Base-by-base conservation (phyloP, 305 asterid species). In the Petunia hybrid region DNA sequence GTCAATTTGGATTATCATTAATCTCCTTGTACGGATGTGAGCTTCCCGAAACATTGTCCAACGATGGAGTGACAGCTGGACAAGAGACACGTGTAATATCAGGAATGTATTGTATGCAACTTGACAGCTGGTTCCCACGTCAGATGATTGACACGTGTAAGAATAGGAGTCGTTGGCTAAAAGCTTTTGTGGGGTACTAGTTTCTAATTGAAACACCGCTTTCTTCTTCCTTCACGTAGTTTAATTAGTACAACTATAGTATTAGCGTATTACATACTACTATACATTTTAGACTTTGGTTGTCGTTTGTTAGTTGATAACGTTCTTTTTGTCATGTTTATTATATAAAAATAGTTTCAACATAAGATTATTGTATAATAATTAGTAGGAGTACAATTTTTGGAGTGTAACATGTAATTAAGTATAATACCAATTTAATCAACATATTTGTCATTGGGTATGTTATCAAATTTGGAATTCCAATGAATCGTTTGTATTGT, bases 121-220 rank as follows among this genome's bases (percentile, higher is more conserved):
- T 39, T 71, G 42, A 82, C 86, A 86, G 81, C 85, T 89, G 90
- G 85, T 80, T 5, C 8, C 79, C 56, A 48, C 36, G 3, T 67
- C 60, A 53, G 69, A 64, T 40, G 64, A 1, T 41, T 73, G 61
- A 81, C 84, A 83, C 86, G 88, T 83, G 84, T 76, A 48, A 4
- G 48, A 8, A 48, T 6, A 51, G 46, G 63, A 73, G 14, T 73
- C 63, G 13, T 2, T 73, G 14, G 13, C 2, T 4, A 12, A 51
- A 48, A 48, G 35, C 42, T 45, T 43, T 46, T 12, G 60, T 70
- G 60, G 42, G 31, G 5, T 45, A 16, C 7, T 42, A 63, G 45
- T 63, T 70, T 31, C 9, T 46, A 6, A 70, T 70, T 46, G 31
- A 31, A 46, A 70, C 57, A 46, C 43, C 42, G 5, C 77, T 71